These are phyloP conservation scores for Phytophthora parvispora DNA, from an alignment of 352 stramenopile genomes.

Conservation along the genomic window DNA sequence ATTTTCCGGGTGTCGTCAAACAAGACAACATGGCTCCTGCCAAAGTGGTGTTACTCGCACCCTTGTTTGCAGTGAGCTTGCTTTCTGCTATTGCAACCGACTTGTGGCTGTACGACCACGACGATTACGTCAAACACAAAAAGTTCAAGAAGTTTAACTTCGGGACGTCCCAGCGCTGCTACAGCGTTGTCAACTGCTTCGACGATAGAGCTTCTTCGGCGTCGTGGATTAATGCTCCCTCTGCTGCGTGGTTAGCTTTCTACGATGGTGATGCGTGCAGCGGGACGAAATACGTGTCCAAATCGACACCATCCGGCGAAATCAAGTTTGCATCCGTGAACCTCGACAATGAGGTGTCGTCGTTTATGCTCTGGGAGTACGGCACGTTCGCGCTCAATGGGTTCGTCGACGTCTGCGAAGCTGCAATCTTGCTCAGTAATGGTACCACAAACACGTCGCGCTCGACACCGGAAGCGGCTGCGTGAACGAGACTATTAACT, in stretches of 20 bases:
- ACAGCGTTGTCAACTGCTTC: constrained; percentile 33
- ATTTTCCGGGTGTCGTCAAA: not conserved
- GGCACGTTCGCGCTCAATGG: constrained; percentile 12
- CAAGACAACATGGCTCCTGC: not conserved
- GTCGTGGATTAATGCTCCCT: constrained; percentile 27
- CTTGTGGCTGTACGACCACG: constrained; percentile 28
- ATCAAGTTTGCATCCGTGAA: constrained; percentile 25
- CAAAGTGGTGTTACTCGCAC: not conserved
- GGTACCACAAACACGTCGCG: not conserved
- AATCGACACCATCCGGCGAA: constrained; percentile 1
- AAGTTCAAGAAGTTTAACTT: constrained; percentile 39
- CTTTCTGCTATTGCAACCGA: constrained; percentile 7
- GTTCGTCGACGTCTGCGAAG: constrained; percentile 26
- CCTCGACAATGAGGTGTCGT: constrained; percentile 37
- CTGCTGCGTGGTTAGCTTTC: constrained; percentile 22
- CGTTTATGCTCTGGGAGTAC: constrained; percentile 43
- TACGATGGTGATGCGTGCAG: constrained; percentile 29
- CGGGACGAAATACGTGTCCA: constrained; percentile 15
- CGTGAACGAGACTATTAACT: not conserved
- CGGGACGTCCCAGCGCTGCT: constrained; percentile 29
- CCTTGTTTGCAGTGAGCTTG: not conserved
- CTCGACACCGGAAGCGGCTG: not conserved
- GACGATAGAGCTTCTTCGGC: constrained; percentile 28
- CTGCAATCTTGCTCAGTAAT: not conserved
- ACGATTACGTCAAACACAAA: constrained; percentile 34